A percentile compares a stretch with the other conserved stretches of the same genome.
phyloP scores from a whole-genome alignment of 306 rosid species.

The Cucumis cinereus region DNA sequence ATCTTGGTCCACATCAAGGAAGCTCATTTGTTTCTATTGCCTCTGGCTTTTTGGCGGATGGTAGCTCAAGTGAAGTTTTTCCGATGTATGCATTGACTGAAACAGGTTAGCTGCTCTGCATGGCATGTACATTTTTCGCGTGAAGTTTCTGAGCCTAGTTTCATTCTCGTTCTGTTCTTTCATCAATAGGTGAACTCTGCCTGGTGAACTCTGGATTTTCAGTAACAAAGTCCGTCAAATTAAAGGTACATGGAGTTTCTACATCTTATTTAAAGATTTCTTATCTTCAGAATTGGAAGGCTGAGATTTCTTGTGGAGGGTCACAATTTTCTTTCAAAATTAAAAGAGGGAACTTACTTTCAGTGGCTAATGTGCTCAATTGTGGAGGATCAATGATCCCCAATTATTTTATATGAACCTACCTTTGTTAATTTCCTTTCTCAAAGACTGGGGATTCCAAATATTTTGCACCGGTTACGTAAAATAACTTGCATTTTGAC shows the following conservation, averaged over 20 bases:
- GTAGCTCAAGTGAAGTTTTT: constrained; percentile 20
- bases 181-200: constrained; percentile 40
- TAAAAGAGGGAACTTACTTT: not conserved
- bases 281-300: not conserved
- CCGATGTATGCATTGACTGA: constrained; percentile 52
- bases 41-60: constrained; percentile 17
- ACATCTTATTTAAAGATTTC: constrained; percentile 1
- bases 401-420: not conserved
- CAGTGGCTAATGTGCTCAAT: not conserved
- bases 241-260: constrained; percentile 28
- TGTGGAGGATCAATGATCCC: not conserved
- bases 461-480: not conserved
- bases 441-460: not conserved
- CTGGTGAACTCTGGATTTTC: constrained; percentile 43
- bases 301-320: not conserved
- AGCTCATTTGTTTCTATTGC: constrained; percentile 42
- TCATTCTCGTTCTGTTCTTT: constrained; percentile 9
- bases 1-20: constrained; percentile 48
- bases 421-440: not conserved
- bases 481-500: not conserved
- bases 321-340: not conserved
- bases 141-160: constrained; percentile 13
- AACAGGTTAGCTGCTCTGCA: constrained; percentile 43
- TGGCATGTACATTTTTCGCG: constrained; percentile 2
- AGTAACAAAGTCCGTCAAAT: constrained; percentile 39